Conservation (phyloP, 352 stramenopile genomes). For the Phytophthora boehmeriae region DNA sequence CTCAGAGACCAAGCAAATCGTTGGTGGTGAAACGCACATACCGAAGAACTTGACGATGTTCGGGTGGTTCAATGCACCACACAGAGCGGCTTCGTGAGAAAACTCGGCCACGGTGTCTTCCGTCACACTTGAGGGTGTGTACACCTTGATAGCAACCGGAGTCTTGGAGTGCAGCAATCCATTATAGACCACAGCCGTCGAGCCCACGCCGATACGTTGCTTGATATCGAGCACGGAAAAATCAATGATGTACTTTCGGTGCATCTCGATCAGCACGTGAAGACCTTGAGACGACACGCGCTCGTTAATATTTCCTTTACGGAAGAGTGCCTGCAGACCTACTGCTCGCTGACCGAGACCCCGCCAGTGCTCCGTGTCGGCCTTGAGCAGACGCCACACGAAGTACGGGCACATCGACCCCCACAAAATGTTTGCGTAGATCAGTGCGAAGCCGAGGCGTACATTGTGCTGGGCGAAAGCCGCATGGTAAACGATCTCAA, state of each 20-base stretch:
- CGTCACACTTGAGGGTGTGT: constrained; percentile 57
- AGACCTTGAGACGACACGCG: constrained; percentile 49
- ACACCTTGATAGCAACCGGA: constrained; percentile 66
- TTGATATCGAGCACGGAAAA: constrained; percentile 47
- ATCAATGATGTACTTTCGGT: constrained; percentile 50
- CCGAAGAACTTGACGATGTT: constrained; percentile 69
- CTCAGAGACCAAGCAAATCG: constrained; percentile 66
- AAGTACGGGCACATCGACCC: constrained; percentile 42
- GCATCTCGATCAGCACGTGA: constrained; percentile 56
- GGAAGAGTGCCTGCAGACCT: constrained; percentile 40
- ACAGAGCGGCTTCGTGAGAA: constrained; percentile 58
- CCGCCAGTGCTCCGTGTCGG: constrained; percentile 74
- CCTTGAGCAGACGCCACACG: constrained; percentile 50
- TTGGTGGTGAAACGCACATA: constrained; percentile 64
- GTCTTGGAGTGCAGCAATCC: constrained; percentile 46
- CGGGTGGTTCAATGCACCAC: constrained; percentile 50
- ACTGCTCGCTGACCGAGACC: constrained; percentile 47
- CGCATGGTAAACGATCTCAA: constrained; percentile 45
- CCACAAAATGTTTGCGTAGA: constrained; percentile 42
- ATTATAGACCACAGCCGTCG: constrained; percentile 56
- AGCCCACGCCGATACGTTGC: constrained; percentile 42
- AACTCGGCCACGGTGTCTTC: constrained; percentile 58
- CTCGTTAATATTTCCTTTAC: constrained; percentile 44
- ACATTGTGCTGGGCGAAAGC: constrained; percentile 36
- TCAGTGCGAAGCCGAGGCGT: constrained; percentile 32